A percentile compares a stretch with the other conserved stretches of the same genome.
phyloP scores from a whole-genome alignment of 2,329 filamentous ascomycete species.

The Nigrospora sphaerica region DNA sequence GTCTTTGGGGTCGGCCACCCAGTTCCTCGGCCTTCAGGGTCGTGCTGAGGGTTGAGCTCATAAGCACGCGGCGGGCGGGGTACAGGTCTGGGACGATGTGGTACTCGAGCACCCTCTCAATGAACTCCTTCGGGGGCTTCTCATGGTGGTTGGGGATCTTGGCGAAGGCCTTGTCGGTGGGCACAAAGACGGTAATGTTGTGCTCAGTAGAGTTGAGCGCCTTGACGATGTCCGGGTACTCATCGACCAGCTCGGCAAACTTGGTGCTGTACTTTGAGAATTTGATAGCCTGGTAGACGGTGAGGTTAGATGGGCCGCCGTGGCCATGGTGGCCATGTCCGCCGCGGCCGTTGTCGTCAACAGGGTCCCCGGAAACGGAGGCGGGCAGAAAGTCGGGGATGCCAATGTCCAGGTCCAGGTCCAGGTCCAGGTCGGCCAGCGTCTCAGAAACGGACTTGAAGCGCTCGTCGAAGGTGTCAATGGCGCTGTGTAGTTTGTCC shows the following conservation, averaged over 20 bases:
- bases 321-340: slow-evolving; percentile 18
- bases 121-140: slow-evolving; percentile 62
- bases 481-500: slow-evolving; percentile 4
- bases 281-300: slow-evolving; percentile 75
- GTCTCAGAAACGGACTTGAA: slow-evolving; percentile 7
- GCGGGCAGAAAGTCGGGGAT: slow-evolving; percentile 11
- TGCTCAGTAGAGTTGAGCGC: slow-evolving; percentile 66
- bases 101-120: slow-evolving; percentile 66
- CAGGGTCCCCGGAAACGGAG: background rate
- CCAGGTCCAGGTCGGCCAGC: slow-evolving; percentile 8
- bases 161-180: slow-evolving; percentile 69
- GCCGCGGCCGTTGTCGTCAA: slow-evolving; percentile 4
- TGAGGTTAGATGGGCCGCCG: slow-evolving; percentile 50
- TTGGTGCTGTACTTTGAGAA: slow-evolving; percentile 69
- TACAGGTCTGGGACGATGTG: slow-evolving; percentile 66
- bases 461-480: slow-evolving; percentile 9
- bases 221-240: slow-evolving; percentile 64
- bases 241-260: slow-evolving; percentile 67
- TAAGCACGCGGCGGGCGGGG: slow-evolving; percentile 57
- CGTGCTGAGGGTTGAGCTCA: slow-evolving; percentile 69
- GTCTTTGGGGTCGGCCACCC: slow-evolving; percentile 61
- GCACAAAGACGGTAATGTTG: slow-evolving; percentile 78
- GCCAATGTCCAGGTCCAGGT: slow-evolving; percentile 3
- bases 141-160: slow-evolving; percentile 38
- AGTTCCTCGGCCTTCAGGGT: slow-evolving; percentile 51